A percentile compares a stretch with the other conserved stretches of the same genome.
Conservation (phyloP, 1,284 basidiomycete species). For the Heterobasidion occidentale region DNA sequence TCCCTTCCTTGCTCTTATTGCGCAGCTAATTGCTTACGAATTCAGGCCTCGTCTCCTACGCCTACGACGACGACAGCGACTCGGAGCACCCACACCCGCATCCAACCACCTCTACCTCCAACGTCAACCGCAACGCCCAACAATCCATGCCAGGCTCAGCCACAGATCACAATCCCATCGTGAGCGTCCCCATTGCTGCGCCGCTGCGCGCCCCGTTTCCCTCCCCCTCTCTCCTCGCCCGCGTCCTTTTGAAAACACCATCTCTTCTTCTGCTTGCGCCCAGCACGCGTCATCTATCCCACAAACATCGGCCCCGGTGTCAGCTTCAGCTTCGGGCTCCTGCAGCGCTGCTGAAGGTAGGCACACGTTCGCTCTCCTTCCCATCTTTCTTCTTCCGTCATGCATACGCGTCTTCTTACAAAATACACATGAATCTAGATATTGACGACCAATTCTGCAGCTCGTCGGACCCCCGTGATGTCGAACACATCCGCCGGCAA, state of each 20-base stretch:
- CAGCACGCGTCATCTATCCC: not conserved
- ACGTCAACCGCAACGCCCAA: constrained; percentile 4
- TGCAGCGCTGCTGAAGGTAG: no score
- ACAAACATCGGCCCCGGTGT: not conserved
- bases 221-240: constrained; percentile 52
- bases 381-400: no score
- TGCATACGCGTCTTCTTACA: no score
- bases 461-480: no score
- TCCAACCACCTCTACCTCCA: constrained; percentile 11
- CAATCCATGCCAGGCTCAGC: not conserved
- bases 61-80: constrained; percentile 56
- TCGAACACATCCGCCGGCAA: constrained; percentile 19
- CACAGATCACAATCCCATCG: constrained; percentile 30
- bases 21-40: not conserved
- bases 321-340: not conserved
- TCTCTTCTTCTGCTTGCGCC: not conserved
- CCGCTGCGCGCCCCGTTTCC: constrained; percentile 44
- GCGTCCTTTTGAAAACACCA: constrained; percentile 27
- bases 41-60: constrained; percentile 57
- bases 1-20: no score
- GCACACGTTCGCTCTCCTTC: no score
- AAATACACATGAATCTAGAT: no score
- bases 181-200: constrained; percentile 47
- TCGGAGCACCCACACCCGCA: constrained; percentile 31
- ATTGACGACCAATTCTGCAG: not conserved